phyloP scores from a whole-genome alignment of 2,329 filamentous ascomycete species.

The Rutstroemia sp. region DNA sequence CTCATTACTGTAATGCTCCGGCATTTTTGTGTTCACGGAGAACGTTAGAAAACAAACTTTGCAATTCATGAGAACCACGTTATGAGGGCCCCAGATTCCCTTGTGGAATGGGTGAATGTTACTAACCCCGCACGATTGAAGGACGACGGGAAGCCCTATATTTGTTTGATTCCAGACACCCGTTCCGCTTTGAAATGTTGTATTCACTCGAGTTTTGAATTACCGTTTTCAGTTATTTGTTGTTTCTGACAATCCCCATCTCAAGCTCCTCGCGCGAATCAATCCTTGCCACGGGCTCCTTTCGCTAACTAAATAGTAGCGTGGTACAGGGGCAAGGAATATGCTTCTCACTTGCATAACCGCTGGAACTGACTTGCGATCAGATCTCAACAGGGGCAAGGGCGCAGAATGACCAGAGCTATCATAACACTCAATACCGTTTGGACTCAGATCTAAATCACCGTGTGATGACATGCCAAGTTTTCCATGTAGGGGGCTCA shows the following conservation, averaged over 20 bases:
- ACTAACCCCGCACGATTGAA: not conserved
- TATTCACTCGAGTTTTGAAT: too few relatives aligned
- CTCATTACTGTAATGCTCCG: not conserved
- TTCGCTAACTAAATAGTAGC: not conserved
- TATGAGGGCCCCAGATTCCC: constrained; percentile 1
- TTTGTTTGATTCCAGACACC: not conserved
- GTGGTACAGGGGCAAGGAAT: constrained; percentile 1
- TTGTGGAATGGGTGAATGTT: not conserved
- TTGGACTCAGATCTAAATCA: not conserved
- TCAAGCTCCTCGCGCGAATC: not conserved
- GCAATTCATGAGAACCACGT: constrained; percentile 6
- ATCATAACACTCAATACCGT: not conserved
- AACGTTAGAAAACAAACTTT: not conserved
- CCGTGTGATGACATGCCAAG: constrained; percentile 8
- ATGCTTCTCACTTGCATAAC: not conserved
- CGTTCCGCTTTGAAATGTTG: not conserved
- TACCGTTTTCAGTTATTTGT: not conserved
- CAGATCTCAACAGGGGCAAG: constrained; percentile 1
- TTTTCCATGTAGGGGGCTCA: not conserved
- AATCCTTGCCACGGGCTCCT: not conserved
- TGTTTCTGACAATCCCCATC: not conserved
- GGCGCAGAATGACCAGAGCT: not conserved
- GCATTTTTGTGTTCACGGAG: not conserved
- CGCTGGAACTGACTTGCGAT: constrained; percentile 2
- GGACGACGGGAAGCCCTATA: not conserved